phyloP scores from a whole-genome alignment of 2,329 filamentous ascomycete species.

The Grosmannia clavigera region DNA sequence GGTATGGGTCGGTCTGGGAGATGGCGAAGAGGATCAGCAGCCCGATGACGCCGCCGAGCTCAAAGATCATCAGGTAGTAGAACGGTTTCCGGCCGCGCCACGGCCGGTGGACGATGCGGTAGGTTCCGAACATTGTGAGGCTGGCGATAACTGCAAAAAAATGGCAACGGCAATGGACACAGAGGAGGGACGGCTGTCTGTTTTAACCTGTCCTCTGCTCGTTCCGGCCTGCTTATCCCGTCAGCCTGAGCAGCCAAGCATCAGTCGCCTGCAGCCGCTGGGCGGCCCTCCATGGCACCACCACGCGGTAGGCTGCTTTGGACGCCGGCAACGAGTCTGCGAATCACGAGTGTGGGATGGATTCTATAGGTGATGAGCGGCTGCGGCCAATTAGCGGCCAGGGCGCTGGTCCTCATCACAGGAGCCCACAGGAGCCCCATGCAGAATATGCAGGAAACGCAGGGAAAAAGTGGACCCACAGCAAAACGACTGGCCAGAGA shows the following conservation, averaged over 20 bases:
- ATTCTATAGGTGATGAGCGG: not conserved
- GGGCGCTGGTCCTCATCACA: slow-evolving; percentile 1
- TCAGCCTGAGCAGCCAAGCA: not conserved
- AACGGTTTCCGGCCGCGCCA: slow-evolving; percentile 46
- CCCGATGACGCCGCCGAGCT: slow-evolving; percentile 53
- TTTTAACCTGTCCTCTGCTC: not conserved
- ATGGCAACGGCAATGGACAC: not conserved
- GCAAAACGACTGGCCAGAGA: not conserved
- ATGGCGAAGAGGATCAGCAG: slow-evolving; percentile 60
- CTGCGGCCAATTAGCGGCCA: not conserved
- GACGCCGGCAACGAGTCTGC: too few relatives aligned
- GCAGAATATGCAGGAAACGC: not conserved
- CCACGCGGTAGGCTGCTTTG: not conserved
- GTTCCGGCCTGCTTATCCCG: too few relatives aligned
- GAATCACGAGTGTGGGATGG: too few relatives aligned
- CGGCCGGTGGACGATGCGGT: slow-evolving; percentile 45
- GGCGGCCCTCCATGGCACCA: not conserved
- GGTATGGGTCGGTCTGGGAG: slow-evolving; percentile 59
- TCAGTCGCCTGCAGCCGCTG: not conserved
- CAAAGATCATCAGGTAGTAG: slow-evolving; percentile 52
- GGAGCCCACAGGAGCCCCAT: not conserved
- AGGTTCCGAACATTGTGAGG: slow-evolving; percentile 23
- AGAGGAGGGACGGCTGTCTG: not conserved
- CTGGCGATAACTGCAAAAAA: not conserved
- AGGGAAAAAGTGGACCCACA: not conserved